Base-by-base conservation (phyloP, 2,329 filamentous ascomycete genomes). In the Acephala macrosclerotiorum region DNA sequence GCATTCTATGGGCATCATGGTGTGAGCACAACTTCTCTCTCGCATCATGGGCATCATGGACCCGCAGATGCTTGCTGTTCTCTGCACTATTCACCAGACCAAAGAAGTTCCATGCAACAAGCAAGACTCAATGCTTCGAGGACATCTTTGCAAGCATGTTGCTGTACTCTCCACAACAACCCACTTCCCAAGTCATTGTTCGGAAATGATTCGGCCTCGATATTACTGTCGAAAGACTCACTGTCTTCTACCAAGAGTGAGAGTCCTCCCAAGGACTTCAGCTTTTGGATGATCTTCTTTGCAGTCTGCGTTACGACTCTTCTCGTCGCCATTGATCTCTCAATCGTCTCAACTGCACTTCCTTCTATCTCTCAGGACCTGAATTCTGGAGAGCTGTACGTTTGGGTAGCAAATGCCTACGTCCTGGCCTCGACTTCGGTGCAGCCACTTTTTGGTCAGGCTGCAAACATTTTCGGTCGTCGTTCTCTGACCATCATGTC, bases 351-450 rank as follows among this genome's bases (percentile, higher is more conserved):
- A 0, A 88, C 86, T 4, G 85, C 86, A 6, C 77, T 88, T 0
- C 86, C 86, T 0, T 86, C 85, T 1, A 88, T 89, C 60, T 79
- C 81, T 7, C 77, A 81, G 62, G 76, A 83, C 26, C 83, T 86
- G 69, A 73, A 82, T n/a, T 82, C 80, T 4, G 74, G 78, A 1
- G 65, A 68, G 16, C 59, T 63, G 40, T 94, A 92, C 77, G 87
- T 88, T 22, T 94, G 91, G 91, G 90, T 94, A 67, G 91, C 91
- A 0, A 87, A 85, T 42, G 86, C 91, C 0, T 94, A 90, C 75
- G 81, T 93, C 1, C 84, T 93, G 22, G 88, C 87, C 25, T 65
- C 63, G 2, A 65, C 63, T 29, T 58, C 63, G 9, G 58, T 61
- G 9, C 63, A 65, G 42, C 63, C 63, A 3, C 53, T 65, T 7